Conservation (phyloP, 1,284 basidiomycete species). For the Sutorius eximius region DNA sequence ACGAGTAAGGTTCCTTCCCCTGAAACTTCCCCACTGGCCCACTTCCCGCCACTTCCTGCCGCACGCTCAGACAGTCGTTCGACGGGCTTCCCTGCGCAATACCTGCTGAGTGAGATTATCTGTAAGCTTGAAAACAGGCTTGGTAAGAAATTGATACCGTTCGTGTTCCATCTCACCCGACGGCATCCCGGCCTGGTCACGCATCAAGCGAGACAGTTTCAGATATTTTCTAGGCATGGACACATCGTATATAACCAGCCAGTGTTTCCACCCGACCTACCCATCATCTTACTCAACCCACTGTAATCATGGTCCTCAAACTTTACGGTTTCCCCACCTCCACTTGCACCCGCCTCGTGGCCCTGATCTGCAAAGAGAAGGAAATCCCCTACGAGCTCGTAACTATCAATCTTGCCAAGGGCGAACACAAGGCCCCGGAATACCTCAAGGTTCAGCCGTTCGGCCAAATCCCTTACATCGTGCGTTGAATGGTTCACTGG, state of each 20-base stretch:
- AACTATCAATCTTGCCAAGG: constrained; percentile 41
- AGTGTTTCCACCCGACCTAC: background rate
- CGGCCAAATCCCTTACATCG: constrained; percentile 64
- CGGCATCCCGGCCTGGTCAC: background rate
- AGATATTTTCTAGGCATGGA: background rate
- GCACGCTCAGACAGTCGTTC: too few relatives aligned
- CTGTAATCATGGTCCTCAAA: constrained; percentile 48
- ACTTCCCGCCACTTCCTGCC: too few relatives aligned
- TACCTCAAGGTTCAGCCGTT: constrained; percentile 58
- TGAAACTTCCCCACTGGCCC: too few relatives aligned
- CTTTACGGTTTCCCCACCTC: constrained; percentile 45
- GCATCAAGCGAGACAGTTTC: background rate
- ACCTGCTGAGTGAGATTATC: background rate
- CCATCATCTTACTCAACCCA: background rate
- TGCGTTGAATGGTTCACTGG: constrained; percentile 24
- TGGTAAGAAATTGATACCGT: background rate
- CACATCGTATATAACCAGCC: constrained; percentile 10
- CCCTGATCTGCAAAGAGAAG: constrained; percentile 49
- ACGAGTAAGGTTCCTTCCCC: too few relatives aligned
- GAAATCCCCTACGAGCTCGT: constrained; percentile 50
- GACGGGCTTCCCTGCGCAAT: too few relatives aligned
- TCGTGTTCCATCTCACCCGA: background rate
- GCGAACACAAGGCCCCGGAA: constrained; percentile 50
- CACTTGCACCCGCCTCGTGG: constrained; percentile 50
- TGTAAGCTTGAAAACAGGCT: background rate